phyloP scores from a whole-genome alignment of 768 basidiomycete genomes.

The Mycena metata region DNA sequence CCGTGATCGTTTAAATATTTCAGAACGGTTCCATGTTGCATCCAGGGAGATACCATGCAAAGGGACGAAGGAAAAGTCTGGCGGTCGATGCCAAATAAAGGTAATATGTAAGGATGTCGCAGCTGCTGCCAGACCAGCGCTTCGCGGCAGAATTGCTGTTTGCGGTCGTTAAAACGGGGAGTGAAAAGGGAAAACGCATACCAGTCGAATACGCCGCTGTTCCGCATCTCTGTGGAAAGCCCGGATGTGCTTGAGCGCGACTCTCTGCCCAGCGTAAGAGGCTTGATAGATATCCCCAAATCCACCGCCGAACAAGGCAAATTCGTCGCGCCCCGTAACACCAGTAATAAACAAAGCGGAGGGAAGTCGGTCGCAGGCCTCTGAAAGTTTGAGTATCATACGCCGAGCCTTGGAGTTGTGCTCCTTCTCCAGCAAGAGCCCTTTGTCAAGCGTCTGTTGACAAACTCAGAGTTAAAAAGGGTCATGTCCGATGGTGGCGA shows the following conservation, averaged over 20 bases:
- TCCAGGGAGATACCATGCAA: conserved; percentile 50
- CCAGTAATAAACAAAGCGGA: conserved; percentile 37
- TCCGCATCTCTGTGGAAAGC: background rate
- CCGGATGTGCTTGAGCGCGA: conserved; percentile 25
- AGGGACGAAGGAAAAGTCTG: conserved; percentile 42
- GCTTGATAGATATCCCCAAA: conserved; percentile 43
- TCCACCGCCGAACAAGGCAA: conserved; percentile 36
- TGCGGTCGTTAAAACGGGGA: too few relatives aligned
- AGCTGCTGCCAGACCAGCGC: conserved; percentile 49
- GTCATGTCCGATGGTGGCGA: background rate
- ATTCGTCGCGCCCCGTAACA: conserved; percentile 20
- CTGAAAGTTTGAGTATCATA: conserved; percentile 36
- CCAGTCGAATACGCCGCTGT: conserved; percentile 22
- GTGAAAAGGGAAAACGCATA: background rate
- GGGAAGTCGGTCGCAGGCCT: conserved; percentile 34
- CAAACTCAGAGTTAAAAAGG: background rate
- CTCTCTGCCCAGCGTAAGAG: conserved; percentile 8
- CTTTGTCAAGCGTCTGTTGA: conserved; percentile 10
- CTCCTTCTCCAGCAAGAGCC: conserved; percentile 6
- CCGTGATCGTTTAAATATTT: conserved; percentile 40
- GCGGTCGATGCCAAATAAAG: conserved; percentile 47
- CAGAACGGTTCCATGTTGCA: conserved; percentile 45
- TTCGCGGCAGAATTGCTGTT: conserved; percentile 47
- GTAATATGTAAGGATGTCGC: conserved; percentile 46
- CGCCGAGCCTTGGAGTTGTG: conserved; percentile 22